Conservation (phyloP, 768 basidiomycete genomes). For the Tulasnella calospora region DNA sequence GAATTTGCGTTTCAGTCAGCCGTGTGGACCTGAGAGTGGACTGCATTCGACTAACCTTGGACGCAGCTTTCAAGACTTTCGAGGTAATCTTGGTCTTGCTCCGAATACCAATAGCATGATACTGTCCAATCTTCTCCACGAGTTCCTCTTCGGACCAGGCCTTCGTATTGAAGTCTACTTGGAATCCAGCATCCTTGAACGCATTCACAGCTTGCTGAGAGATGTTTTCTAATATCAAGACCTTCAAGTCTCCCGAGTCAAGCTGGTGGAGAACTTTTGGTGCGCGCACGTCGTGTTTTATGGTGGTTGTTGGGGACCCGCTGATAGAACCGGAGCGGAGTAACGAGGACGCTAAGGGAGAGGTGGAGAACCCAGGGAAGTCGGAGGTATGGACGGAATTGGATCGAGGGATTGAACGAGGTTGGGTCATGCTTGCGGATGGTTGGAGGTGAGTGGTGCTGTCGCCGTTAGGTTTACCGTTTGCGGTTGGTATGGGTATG, state of each 20-base stretch:
- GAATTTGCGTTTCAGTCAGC: neutral
- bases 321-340: slow-evolving; percentile 7
- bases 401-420: slow-evolving; percentile 7
- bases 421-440: slow-evolving; percentile 1
- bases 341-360: neutral
- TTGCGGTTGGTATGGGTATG: neutral
- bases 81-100: slow-evolving; percentile 97
- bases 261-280: slow-evolving; percentile 74
- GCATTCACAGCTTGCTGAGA: slow-evolving; percentile 79
- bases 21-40: too few species aligned
- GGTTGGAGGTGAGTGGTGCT: neutral
- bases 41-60: slow-evolving; percentile 55
- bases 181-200: slow-evolving; percentile 78
- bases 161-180: slow-evolving; percentile 82
- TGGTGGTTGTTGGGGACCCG: neutral
- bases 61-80: slow-evolving; percentile 77
- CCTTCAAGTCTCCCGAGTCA: slow-evolving; percentile 71
- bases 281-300: slow-evolving; percentile 40
- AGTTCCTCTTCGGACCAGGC: slow-evolving; percentile 94
- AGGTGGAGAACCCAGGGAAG: slow-evolving; percentile 9
- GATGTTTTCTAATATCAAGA: slow-evolving; percentile 93
- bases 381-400: slow-evolving; percentile 7
- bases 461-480: neutral
- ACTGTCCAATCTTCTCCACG: slow-evolving; percentile 69
- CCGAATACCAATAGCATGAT: slow-evolving; percentile 94